phyloP scores from a whole-genome alignment of 441 rosid species.

The Theobroma grandiflorum region DNA sequence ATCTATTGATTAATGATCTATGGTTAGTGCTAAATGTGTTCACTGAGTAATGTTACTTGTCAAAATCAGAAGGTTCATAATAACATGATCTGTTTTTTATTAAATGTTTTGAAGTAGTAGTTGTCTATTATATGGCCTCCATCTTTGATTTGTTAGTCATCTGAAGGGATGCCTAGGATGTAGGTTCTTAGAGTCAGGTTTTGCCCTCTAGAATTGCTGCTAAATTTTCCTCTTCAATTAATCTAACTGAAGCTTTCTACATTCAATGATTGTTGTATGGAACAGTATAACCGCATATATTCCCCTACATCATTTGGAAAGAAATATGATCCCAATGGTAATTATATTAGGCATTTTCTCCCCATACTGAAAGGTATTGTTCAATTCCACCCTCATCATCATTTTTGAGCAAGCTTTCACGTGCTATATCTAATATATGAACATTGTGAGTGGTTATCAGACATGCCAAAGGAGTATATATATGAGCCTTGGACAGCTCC shows the following conservation, averaged over 20 bases:
- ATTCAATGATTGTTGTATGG: background rate
- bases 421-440: slow-evolving; percentile 9
- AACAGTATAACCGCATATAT: slow-evolving; percentile 86
- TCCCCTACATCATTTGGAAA: slow-evolving; percentile 92
- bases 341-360: slow-evolving; percentile 86
- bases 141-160: background rate
- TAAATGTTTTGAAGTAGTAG: background rate
- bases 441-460: slow-evolving; percentile 45
- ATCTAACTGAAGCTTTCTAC: background rate
- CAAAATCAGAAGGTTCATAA: background rate
- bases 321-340: slow-evolving; percentile 90
- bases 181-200: background rate
- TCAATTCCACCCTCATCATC: slow-evolving; percentile 10
- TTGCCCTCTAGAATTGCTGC: slow-evolving; percentile 15
- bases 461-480: slow-evolving; percentile 94
- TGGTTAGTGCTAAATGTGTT: background rate
- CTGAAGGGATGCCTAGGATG: background rate
- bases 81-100: background rate
- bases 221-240: background rate
- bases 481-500: slow-evolving; percentile 99
- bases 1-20: background rate
- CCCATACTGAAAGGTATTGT: slow-evolving; percentile 85
- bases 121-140: background rate
- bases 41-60: background rate
- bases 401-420: background rate